Evolutionary conservation across 164 flowering plant genomes (phyloP), one percentile per base, ranked within the genome.

Genomic region (Annona squamosa): DNA sequence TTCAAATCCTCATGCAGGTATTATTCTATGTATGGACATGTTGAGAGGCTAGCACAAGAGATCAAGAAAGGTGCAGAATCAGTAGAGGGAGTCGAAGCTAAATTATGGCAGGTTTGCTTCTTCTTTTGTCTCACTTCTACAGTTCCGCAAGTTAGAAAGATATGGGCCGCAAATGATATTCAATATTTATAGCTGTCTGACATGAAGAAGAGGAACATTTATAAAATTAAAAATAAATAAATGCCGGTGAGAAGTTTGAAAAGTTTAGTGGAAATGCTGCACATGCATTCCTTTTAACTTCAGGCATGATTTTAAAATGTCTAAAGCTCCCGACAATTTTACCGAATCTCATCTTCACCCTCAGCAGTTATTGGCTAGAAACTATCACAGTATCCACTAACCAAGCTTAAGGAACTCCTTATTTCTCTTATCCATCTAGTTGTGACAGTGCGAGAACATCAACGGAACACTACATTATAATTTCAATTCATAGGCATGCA

Each of bases 11-110:
- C 17, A 26, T 79, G 46, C 80, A 91, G 96, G 78, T 91, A 88
- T 82, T 91, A 91, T 68, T 91, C 97, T 57, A 89, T 89, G 92
- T 91, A 88, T 75, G 93, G 97, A 65, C 97, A 91, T 84, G 97
- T 91, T n/a, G 89, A 85, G 81, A 89, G 82, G 77, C 89, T 91
- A 48, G 97, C 93, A 48, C 90, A 89, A 82, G 91, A 88, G 82
- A 88, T 91, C 71, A 84, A 78, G 84, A 86, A 88, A 78, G 97
- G 97, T 69, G 97, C 93, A 77, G 79, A 86, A 69, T 91, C 97
- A 69, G 90, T 91, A 17, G 90, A 89, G 81, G 97, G 97, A 59
- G 92, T 91, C 57, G 97, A 89, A 62, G 93, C 86, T 73, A 84
- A 84, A 74, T 70, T 89, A 72, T 91, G 93, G 97, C 93, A 91